Conservation (phyloP, 148 eudicot species). For the Salicornia ramosissima region DNA sequence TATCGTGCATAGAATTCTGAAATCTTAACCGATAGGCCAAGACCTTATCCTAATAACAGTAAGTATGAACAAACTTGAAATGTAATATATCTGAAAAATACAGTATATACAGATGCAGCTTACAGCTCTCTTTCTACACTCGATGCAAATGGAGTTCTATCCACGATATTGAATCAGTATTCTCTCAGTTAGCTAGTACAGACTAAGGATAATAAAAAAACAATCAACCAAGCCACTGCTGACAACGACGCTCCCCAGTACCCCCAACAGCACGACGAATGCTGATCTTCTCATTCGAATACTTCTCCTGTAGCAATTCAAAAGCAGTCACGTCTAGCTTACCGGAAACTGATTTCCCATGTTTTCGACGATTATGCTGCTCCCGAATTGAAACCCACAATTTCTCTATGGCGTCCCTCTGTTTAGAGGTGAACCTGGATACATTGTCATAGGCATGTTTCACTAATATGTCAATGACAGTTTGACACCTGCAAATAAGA, state of each 20-base stretch:
- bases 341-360: constrained; percentile 92
- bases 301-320: constrained; percentile 84
- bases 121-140: background rate
- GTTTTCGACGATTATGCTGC: constrained; percentile 72
- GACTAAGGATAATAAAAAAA: background rate
- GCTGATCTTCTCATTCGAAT: constrained; percentile 86
- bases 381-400: constrained; percentile 87
- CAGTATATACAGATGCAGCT: constrained; percentile 23
- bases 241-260: constrained; percentile 51
- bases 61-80: background rate
- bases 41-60: no score
- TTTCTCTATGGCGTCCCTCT: constrained; percentile 74
- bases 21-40: no score
- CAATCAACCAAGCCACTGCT: constrained; percentile 92
- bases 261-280: constrained; percentile 89
- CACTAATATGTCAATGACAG: constrained; percentile 81
- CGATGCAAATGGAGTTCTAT: no score
- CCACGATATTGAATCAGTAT: background rate
- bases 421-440: constrained; percentile 63
- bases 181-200: background rate
- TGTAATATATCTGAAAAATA: background rate
- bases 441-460: constrained; percentile 83
- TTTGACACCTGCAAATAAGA: constrained; percentile 79
- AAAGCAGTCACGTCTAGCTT: constrained; percentile 95
- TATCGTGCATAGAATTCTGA: no score